Percentiles rank a stretch among this genome's conserved stretches.
Evolutionary conservation across 352 stramenopile genomes (phyloP).

Genomic region (Globisporangium solare): DNA sequence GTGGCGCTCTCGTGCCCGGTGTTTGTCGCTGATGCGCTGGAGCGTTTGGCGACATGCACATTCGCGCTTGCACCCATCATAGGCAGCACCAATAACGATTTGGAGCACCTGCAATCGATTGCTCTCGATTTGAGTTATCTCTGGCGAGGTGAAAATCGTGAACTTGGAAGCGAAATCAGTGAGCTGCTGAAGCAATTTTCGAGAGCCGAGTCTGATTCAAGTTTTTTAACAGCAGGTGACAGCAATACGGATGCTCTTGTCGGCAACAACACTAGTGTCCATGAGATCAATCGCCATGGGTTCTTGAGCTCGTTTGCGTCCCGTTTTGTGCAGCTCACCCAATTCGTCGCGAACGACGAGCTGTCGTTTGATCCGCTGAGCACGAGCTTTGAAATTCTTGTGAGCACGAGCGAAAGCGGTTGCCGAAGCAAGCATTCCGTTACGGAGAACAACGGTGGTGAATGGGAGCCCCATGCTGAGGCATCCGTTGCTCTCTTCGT

Average conservation of each 20-base stretch:
- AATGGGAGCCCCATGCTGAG: neutral
- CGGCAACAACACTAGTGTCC: neutral
- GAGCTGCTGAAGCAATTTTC: slow-evolving; percentile 2
- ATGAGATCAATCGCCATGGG: neutral
- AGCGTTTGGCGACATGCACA: slow-evolving; percentile 45
- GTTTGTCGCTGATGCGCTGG: slow-evolving; percentile 23
- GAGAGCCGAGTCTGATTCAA: neutral
- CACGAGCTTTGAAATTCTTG: slow-evolving; percentile 31
- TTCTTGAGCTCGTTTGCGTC: slow-evolving; percentile 4
- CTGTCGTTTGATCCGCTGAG: slow-evolving; percentile 11
- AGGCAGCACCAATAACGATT: neutral
- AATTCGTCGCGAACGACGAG: neutral
- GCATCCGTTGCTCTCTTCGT: slow-evolving; percentile 14
- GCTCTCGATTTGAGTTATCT: slow-evolving; percentile 10
- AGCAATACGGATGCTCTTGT: neutral
- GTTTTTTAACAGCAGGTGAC: neutral
- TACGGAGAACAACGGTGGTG: slow-evolving; percentile 1
- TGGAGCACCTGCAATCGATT: neutral
- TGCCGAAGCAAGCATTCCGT: neutral
- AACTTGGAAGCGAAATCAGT: neutral
- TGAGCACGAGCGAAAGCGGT: slow-evolving; percentile 16
- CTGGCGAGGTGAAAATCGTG: slow-evolving; percentile 4
- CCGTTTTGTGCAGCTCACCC: neutral
- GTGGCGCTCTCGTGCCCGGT: slow-evolving; percentile 28
- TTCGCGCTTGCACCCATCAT: slow-evolving; percentile 33